Evolutionary conservation across 345 rosid species (phyloP).

Genomic region (Fremontodendron californicum): DNA sequence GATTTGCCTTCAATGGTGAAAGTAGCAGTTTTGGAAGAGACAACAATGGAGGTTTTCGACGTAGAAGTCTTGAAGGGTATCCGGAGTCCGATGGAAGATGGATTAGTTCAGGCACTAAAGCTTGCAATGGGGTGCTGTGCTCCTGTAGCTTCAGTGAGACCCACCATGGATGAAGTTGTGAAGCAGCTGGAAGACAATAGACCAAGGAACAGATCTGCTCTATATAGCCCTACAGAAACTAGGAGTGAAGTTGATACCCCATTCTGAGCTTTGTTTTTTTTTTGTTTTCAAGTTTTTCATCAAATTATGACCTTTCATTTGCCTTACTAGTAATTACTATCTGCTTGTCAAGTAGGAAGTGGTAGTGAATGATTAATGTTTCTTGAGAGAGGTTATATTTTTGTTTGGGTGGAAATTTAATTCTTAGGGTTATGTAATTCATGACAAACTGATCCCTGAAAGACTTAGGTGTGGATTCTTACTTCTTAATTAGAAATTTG

Average conservation of each 20-base stretch:
- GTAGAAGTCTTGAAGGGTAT: conserved; percentile 80
- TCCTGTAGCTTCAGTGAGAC: conserved; percentile 86
- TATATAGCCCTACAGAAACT: conserved; percentile 87
- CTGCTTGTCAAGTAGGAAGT: conserved; percentile 14
- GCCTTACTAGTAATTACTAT: conserved; percentile 4
- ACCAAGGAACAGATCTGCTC: conserved; percentile 92
- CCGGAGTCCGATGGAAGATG: conserved; percentile 96
- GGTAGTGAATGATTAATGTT: conserved; percentile 16
- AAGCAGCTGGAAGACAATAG: conserved; percentile 94
- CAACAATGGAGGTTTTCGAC: conserved; percentile 91
- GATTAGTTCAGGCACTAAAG: conserved; percentile 90
- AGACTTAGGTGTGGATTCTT: conserved; percentile 13
- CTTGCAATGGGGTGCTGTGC: conserved; percentile 99
- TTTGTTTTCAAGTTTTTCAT: conserved; percentile 11
- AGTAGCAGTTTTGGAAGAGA: conserved; percentile 93
- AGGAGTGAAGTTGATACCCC: conserved; percentile 88
- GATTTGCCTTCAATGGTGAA: conserved; percentile 90
- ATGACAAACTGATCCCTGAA: conserved; percentile 6
- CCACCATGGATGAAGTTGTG: conserved; percentile 94
- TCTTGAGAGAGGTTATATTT: conserved; percentile 4
- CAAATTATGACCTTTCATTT: conserved; percentile 11
- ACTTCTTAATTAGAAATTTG: neutral
- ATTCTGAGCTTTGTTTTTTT: conserved; percentile 38
- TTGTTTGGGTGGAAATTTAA: neutral
- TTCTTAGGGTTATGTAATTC: conserved; percentile 10